These are phyloP conservation scores for Aspergillus fructus DNA, from an alignment of 2,329 filamentous ascomycete species.

Conservation along the genomic window DNA sequence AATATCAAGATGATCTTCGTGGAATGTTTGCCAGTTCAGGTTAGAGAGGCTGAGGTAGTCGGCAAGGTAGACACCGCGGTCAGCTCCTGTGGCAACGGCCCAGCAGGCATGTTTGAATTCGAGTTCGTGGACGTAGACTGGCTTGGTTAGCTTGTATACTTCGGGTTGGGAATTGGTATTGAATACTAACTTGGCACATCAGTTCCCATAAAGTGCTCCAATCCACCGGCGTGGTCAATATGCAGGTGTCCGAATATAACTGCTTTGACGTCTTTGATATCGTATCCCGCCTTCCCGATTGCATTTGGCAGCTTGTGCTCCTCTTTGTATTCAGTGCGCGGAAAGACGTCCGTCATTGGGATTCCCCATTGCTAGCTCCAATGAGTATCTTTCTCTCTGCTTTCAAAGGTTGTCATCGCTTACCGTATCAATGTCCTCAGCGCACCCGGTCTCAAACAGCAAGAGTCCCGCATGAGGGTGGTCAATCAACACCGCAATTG, in stretches of 20 bases:
- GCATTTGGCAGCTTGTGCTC: slow-evolving; percentile 36
- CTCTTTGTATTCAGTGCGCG: slow-evolving; percentile 33
- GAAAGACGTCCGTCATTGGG: slow-evolving; percentile 40
- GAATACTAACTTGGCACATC: slow-evolving; percentile 35
- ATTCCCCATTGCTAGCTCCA: slow-evolving; percentile 34
- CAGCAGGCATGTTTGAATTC: slow-evolving; percentile 49
- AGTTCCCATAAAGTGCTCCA: slow-evolving; percentile 46
- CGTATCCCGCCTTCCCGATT: slow-evolving; percentile 40
- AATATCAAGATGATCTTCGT: slow-evolving; percentile 39
- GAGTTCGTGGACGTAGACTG: slow-evolving; percentile 48
- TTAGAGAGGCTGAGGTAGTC: slow-evolving; percentile 36
- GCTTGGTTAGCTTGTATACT: too few relatives aligned
- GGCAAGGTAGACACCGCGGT: slow-evolving; percentile 41
- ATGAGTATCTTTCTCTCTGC: slow-evolving; percentile 7
- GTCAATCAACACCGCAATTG: slow-evolving; percentile 46
- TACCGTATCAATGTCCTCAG: slow-evolving; percentile 42
- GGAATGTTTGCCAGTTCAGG: slow-evolving; percentile 47
- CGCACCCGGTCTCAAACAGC: slow-evolving; percentile 48
- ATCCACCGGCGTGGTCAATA: slow-evolving; percentile 49
- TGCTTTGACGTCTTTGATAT: slow-evolving; percentile 48
- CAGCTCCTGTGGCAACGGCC: slow-evolving; percentile 43
- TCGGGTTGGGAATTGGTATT: too few relatives aligned
- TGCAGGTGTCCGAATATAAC: slow-evolving; percentile 50
- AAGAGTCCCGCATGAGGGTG: slow-evolving; percentile 47
- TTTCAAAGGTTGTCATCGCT: too few relatives aligned